phyloP scores from a whole-genome alignment of 305 asterid species.

The Stenogyne calaminthoides region DNA sequence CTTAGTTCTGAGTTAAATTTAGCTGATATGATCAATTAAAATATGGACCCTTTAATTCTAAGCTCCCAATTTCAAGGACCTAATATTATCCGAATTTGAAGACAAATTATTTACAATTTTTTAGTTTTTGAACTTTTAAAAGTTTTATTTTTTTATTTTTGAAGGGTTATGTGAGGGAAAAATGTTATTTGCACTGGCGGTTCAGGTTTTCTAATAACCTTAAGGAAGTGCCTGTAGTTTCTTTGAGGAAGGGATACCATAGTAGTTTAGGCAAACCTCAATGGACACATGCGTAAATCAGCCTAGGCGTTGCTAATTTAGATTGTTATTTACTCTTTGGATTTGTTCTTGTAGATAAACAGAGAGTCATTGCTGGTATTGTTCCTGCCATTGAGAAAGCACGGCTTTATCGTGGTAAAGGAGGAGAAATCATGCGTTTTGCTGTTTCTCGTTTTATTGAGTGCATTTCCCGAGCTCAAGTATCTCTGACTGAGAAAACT shows the following conservation, averaged over 20 bases:
- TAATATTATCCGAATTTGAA: neutral
- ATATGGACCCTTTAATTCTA: neutral
- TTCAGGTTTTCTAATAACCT: neutral
- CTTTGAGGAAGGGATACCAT: constrained; percentile 8
- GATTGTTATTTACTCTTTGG: constrained; percentile 22
- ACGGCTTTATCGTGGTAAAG: constrained; percentile 95
- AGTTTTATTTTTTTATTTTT: neutral
- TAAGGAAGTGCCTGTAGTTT: constrained; percentile 1
- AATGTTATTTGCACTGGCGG: neutral
- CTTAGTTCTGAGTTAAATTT: neutral
- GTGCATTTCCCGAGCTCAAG: constrained; percentile 68
- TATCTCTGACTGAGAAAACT: constrained; percentile 64
- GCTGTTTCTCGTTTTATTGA: constrained; percentile 95
- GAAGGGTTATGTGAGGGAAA: neutral
- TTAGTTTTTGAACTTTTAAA: neutral
- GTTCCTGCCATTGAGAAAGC: constrained; percentile 99
- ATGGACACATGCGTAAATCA: constrained; percentile 1
- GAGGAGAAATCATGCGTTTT: constrained; percentile 98
- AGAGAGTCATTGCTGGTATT: constrained; percentile 68
- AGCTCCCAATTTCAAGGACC: neutral
- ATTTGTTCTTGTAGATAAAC: constrained; percentile 61
- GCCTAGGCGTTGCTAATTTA: constrained; percentile 17
- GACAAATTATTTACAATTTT: neutral
- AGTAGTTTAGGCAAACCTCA: constrained; percentile 18
- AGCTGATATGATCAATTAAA: neutral